Evolutionary conservation across 805 yeast species (phyloP), one percentile per base, ranked within the genome.

Genomic region (Maudiozyma pseudohumilis): DNA sequence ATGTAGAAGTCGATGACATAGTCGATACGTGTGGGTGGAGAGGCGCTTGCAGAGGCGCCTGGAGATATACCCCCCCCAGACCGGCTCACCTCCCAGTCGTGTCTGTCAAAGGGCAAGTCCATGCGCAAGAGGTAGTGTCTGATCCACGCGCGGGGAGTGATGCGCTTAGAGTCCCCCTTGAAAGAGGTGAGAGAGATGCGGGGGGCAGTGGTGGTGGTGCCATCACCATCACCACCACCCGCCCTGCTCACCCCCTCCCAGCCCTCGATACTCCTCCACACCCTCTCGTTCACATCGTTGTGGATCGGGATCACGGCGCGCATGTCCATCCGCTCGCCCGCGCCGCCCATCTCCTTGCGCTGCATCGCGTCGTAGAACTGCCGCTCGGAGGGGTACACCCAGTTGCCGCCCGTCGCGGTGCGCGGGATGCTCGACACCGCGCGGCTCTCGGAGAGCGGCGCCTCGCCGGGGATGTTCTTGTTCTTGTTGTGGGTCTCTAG

Each of bases 311-410:
- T 95, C 13, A 89, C 85, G 1, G 89, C 74, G 45, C 74, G 66
- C 98, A 89, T 89, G 53, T 88, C 96, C 6, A 63, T 58, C 0
- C 81, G 81, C 9, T 75, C 64, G 2, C 97, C 96, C 6, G 18
- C 20, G 5, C 8, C n/a, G 36, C 77, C 70, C 87, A 95, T 85
- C 40, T 84, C 74, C 53, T 89, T 89, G 34, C 97, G 73, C 48
- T 74, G 67, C 97, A 89, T 92, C 8, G 96, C 96, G 41, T 86
- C 92, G 58, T 68, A 89, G 55, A 89, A 89, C 65, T 89, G 96
- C 56, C 84, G 83, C 56, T 89, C 94, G 4, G 95, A 84, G 7
- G 98, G 98, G 55, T 89, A 89, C 2, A 89, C 70, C 98, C 98
- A 89, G 62, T 88, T 82, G 11, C 24, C 22, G 12, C 67, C 67